Evolutionary conservation across 345 rosid species (phyloP).

Genomic region (Gossypium anomalum): DNA sequence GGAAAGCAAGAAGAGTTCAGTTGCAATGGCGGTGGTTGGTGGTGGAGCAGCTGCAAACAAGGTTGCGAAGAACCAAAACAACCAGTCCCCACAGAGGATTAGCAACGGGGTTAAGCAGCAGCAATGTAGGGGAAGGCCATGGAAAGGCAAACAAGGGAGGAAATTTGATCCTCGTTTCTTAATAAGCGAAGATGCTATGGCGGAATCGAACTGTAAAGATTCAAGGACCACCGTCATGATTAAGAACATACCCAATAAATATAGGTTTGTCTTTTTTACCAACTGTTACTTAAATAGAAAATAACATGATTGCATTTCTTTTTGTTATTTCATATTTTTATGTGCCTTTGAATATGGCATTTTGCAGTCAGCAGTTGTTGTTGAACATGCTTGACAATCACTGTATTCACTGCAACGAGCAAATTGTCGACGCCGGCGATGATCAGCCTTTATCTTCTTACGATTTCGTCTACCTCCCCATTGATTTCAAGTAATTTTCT

Average conservation of each 20-base stretch:
- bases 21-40: conserved; percentile 21
- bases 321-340: not conserved
- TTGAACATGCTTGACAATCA: conserved; percentile 85
- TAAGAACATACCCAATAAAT: conserved; percentile 96
- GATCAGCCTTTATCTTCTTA: conserved; percentile 64
- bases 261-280: conserved; percentile 42
- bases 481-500: conserved; percentile 72
- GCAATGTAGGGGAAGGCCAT: conserved; percentile 30
- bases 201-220: conserved; percentile 51
- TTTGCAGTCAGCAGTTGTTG: conserved; percentile 52
- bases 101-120: not conserved
- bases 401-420: conserved; percentile 84
- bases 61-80: conserved; percentile 19
- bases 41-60: conserved; percentile 23
- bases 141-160: conserved; percentile 43
- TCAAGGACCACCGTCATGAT: conserved; percentile 89
- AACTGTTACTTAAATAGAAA: not conserved
- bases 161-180: conserved; percentile 53
- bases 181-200: conserved; percentile 50
- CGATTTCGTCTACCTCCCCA: conserved; percentile 92
- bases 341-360: not conserved
- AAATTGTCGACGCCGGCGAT: conserved; percentile 37
- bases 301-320: not conserved
- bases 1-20: not conserved
- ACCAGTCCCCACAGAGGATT: conserved; percentile 3